Percentiles rank a stretch among this genome's conserved stretches.
These are phyloP conservation scores for Craterostigma plantagineum DNA, from an alignment of 257 asterid species.

Conservation along the genomic window DNA sequence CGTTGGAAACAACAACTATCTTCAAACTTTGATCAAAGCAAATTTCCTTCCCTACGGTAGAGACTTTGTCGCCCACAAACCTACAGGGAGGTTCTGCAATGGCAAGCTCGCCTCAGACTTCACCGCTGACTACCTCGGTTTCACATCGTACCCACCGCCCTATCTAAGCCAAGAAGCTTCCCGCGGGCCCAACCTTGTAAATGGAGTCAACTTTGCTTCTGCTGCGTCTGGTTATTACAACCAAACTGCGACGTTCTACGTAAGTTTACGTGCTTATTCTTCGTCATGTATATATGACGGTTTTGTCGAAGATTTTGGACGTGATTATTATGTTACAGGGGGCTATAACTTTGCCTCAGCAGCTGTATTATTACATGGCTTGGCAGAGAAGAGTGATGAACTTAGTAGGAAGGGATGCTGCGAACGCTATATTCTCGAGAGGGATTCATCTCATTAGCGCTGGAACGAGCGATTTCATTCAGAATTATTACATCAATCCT, in stretches of 20 bases:
- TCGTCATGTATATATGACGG: not conserved
- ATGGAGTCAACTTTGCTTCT: slow-evolving; percentile 73
- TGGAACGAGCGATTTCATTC: slow-evolving; percentile 3
- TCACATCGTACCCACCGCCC: slow-evolving; percentile 48
- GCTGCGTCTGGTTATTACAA: slow-evolving; percentile 88
- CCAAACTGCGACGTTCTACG: slow-evolving; percentile 43
- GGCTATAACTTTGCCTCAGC: not conserved
- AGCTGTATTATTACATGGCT: not conserved
- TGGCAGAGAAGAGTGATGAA: slow-evolving; percentile 1
- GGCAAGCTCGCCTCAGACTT: slow-evolving; percentile 82
- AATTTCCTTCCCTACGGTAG: slow-evolving; percentile 52
- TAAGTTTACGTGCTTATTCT: slow-evolving; percentile 20
- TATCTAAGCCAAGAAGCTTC: slow-evolving; percentile 51
- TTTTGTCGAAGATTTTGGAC: slow-evolving; percentile 1
- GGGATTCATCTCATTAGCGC: slow-evolving; percentile 2
- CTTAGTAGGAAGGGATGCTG: slow-evolving; percentile 1
- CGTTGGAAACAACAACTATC: slow-evolving; percentile 3
- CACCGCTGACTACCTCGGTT: slow-evolving; percentile 29
- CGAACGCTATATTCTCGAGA: not conserved
- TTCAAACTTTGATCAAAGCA: not conserved
- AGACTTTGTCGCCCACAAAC: slow-evolving; percentile 42
- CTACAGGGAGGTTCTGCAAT: slow-evolving; percentile 86
- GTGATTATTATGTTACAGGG: not conserved
- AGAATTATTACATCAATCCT: slow-evolving; percentile 5
- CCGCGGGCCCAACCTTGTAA: slow-evolving; percentile 26